Conservation (phyloP, 495 filamentous ascomycete species). For the Pyronema domesticum region DNA sequence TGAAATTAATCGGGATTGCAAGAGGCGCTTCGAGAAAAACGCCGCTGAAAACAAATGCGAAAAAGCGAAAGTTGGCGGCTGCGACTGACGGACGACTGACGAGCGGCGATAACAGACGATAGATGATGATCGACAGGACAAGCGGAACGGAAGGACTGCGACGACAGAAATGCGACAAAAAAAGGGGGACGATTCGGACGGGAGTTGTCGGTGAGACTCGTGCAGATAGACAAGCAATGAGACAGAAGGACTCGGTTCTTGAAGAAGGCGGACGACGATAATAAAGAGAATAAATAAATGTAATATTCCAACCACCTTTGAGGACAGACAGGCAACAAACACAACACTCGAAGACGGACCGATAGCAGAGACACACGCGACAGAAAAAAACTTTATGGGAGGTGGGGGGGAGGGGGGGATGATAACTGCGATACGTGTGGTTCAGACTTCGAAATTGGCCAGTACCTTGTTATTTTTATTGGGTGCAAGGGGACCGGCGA, state of each 20-base stretch:
- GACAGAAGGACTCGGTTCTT: too few relatives aligned
- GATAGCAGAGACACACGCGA: neutral
- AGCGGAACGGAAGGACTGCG: neutral
- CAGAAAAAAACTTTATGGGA: neutral
- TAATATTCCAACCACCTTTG: slow-evolving; percentile 11
- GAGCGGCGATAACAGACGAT: neutral
- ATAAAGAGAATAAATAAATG: slow-evolving; percentile 9
- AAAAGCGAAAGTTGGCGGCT: too few relatives aligned
- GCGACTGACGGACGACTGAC: too few relatives aligned
- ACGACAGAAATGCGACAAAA: neutral
- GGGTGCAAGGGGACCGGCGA: neutral
- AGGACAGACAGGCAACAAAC: neutral
- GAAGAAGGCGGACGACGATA: too few relatives aligned
- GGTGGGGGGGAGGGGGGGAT: neutral
- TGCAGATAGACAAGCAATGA: too few relatives aligned
- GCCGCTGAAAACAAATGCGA: too few relatives aligned
- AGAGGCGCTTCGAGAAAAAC: too few relatives aligned
- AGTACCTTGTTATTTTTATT: neutral
- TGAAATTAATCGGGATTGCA: neutral
- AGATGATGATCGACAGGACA: neutral
- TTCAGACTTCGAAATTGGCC: neutral
- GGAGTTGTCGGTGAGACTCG: too few relatives aligned
- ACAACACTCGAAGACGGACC: neutral
- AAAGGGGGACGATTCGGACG: neutral
- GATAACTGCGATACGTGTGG: neutral